A percentile compares a stretch with the other conserved stretches of the same genome.
Evolutionary conservation across 495 filamentous ascomycete genomes (phyloP).

Genomic region (Bombardia bombarda): DNA sequence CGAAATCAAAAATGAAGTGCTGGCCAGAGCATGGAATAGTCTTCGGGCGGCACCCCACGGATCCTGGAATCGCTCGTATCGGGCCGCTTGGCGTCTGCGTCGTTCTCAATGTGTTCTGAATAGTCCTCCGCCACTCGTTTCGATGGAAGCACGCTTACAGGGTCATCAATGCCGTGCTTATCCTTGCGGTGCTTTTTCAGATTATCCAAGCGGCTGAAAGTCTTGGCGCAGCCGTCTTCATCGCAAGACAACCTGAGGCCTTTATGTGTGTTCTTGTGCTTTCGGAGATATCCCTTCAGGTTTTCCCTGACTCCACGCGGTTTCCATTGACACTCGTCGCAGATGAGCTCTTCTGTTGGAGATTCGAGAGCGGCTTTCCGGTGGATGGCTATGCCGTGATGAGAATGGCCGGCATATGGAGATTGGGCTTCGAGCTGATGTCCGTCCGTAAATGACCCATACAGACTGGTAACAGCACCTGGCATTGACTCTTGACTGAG

Average conservation of each 20-base stretch:
- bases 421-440: constrained; percentile 7
- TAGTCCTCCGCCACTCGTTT: constrained; percentile 14
- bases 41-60: constrained; percentile 15
- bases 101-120: constrained; percentile 11
- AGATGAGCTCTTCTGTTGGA: constrained; percentile 22
- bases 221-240: constrained; percentile 25
- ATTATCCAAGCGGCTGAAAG: constrained; percentile 37
- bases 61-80: constrained; percentile 14
- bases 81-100: constrained; percentile 5
- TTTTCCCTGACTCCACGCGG: constrained; percentile 28
- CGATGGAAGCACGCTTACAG: constrained; percentile 9
- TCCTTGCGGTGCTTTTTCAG: constrained; percentile 34
- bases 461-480: constrained; percentile 5
- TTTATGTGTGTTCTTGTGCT: constrained; percentile 33
- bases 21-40: constrained; percentile 29
- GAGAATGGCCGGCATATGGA: constrained; percentile 6
- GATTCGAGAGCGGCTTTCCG: constrained; percentile 1
- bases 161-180: constrained; percentile 28
- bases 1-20: constrained; percentile 21
- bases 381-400: background rate
- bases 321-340: constrained; percentile 31
- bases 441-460: constrained; percentile 6
- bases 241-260: constrained; percentile 25
- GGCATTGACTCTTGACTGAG: constrained; percentile 21
- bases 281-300: constrained; percentile 29